Evolutionary conservation across 2,329 filamentous ascomycete genomes (phyloP).

Genomic region (Fusarium chuoi): DNA sequence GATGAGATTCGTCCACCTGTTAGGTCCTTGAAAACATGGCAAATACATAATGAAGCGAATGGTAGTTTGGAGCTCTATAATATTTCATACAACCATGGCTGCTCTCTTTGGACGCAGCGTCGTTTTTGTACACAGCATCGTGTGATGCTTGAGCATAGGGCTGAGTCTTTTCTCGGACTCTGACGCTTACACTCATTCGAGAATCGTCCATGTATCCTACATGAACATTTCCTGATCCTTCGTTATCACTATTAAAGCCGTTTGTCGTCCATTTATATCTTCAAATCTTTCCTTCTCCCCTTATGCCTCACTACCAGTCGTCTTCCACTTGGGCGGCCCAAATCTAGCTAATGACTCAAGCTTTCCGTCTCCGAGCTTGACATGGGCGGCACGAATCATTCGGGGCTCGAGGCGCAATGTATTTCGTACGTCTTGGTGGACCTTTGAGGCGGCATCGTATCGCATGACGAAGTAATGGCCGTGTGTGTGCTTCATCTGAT

Average conservation of each 20-base stretch:
- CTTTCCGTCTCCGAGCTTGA: conserved; percentile 80
- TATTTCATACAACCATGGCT: conserved; percentile 42
- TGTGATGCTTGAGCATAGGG: conserved; percentile 30
- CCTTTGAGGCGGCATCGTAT: conserved; percentile 81
- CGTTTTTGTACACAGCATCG: conserved; percentile 43
- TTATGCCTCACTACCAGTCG: conserved; percentile 48
- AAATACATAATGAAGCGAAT: background rate
- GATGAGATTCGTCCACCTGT: background rate
- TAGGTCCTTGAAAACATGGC: background rate
- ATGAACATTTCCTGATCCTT: background rate
- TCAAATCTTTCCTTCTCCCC: background rate
- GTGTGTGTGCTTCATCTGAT: conserved; percentile 83
- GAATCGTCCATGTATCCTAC: conserved; percentile 34
- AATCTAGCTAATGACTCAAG: conserved; percentile 63
- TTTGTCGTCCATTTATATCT: conserved; percentile 1
- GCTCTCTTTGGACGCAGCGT: conserved; percentile 30
- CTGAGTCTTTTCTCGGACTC: conserved; percentile 5
- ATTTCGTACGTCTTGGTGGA: conserved; percentile 78
- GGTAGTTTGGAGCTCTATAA: conserved; percentile 37
- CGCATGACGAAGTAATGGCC: conserved; percentile 99
- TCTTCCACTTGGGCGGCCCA: conserved; percentile 62
- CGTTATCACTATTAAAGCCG: background rate
- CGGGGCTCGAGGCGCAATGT: conserved; percentile 88
- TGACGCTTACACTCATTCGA: background rate
- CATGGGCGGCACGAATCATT: conserved; percentile 86